Evolutionary conservation across 2,329 filamentous ascomycete genomes (phyloP), one percentile per base, ranked within the genome.

Genomic region (Colletotrichum costaricense): DNA sequence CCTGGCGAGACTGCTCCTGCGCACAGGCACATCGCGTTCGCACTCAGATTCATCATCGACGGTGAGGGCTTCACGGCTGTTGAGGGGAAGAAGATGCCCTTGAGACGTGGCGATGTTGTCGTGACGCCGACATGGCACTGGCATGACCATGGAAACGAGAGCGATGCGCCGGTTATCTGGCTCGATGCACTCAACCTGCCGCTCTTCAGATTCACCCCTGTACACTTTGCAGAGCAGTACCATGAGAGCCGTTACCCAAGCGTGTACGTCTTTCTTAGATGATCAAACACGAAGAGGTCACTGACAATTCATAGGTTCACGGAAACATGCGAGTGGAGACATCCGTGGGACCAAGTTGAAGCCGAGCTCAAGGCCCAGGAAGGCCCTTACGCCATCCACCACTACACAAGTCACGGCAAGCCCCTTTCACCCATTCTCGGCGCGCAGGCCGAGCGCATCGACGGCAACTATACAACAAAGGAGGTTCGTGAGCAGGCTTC

Each of bases 141-240:
- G 84, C 89, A 90, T 73, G 89, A 91, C 72, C 89, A 91, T 69
- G 89, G 89, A 3, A 90, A 90, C 60, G 88, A 91, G 69, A 86
- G 88, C 9, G 81, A 82, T 1, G 82, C 82, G 1, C 87, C 88
- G 0, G 86, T 90, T 78, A 86, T 91, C 33, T 91, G 89, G 89
- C 81, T 91, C 1, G 89, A 91, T 76, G 87, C 85, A 4, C 78
- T 91, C 1, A 87, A 91, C 78, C 77, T 91, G 2, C 88, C 89
- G 0, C 79, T 84, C 3, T 90, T 88, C 76, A 80, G 81, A 1
- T 85, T 86, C 73, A 85, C 86, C 3, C 87, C 86, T 0, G 86
- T 89, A 0, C 85, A 90, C 75, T 90, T 90, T 74, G 87, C 88
- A 2, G 83, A 90, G 78, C 84, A 87, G 63, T 90, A 85, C 65